A percentile compares a stretch with the other conserved stretches of the same genome.
Evolutionary conservation across 2,329 filamentous ascomycete genomes (phyloP).

Genomic region (Cercospora sp.): DNA sequence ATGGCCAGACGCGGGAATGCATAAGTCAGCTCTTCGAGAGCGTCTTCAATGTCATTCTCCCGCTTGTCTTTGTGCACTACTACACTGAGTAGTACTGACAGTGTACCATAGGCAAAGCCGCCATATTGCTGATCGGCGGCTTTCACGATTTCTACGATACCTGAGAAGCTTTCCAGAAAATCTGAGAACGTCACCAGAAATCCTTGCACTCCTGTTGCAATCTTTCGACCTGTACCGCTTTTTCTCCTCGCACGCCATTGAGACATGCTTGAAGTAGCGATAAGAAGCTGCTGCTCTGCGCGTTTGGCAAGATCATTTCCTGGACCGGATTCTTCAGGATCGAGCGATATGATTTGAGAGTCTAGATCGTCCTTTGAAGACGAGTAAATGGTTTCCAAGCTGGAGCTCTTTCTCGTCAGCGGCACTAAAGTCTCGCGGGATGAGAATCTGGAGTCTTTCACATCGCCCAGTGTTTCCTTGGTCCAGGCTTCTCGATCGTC

Average conservation of each 20-base stretch:
- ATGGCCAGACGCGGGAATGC: conserved; percentile 15
- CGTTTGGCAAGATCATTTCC: neutral
- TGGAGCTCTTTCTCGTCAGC: neutral
- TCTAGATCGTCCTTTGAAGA: neutral
- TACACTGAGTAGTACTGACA: neutral
- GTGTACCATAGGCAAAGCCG: conserved; percentile 18
- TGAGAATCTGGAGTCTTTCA: neutral
- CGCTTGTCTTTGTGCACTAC: neutral
- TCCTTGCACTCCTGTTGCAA: conserved; percentile 4
- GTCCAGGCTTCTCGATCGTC: neutral
- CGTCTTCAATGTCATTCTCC: neutral
- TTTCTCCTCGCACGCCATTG: neutral
- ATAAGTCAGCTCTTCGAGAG: conserved; percentile 14
- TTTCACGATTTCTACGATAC: conserved; percentile 14
- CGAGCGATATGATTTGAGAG: neutral
- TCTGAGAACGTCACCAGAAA: conserved; percentile 9
- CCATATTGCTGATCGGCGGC: conserved; percentile 19
- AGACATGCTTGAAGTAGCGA: neutral
- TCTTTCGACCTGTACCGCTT: conserved; percentile 6
- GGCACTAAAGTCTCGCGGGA: neutral
- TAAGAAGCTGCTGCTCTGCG: neutral
- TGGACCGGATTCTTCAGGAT: neutral
- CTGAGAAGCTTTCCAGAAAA: conserved; percentile 21
- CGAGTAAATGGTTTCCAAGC: neutral
- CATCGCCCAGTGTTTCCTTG: neutral